Evolutionary conservation across 495 filamentous ascomycete genomes (phyloP), one percentile per base, ranked within the genome.

Genomic region (Aspergillus cavernicola): DNA sequence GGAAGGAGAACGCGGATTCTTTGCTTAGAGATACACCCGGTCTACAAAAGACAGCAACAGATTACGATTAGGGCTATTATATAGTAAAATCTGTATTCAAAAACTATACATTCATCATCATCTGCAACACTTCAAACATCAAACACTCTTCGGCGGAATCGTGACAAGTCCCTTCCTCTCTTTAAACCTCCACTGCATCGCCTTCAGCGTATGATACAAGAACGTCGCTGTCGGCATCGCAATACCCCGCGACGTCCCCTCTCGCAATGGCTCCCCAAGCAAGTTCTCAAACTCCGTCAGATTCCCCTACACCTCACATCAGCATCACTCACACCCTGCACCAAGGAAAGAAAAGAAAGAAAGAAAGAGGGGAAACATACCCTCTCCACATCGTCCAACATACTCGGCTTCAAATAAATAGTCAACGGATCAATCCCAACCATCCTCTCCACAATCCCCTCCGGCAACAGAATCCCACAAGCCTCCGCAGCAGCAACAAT

Each of bases 1-100:
- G 58, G 58, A 57, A 51, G 58, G 53, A 56, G 26, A 55, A 53
- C 44, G 24, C 24, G 46, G 22, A 0, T 6, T 68, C 16, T 48
- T 48, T 48, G 20, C 45, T n/a, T 48, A 43, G 24, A 11, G 10
- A 4, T 1, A 22, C 0, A 2, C 9, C 28, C n/a, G n/a, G n/a
- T n/a, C n/a, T n/a, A n/a, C n/a, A n/a, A n/a, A n/a, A n/a, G n/a
- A n/a, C n/a, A n/a, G n/a, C n/a, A n/a, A n/a, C n/a, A n/a, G n/a
- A n/a, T n/a, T n/a, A n/a, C n/a, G n/a, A n/a, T n/a, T n/a, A n/a
- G 6, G 5, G 5, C 40, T 43, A 23, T 6, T 3, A 3, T 38
- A 8, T 38, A 18, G 16, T 38, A 4, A 8, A 22, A 38, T 23
- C 37, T 20, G 7, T 19, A 22, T 16, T 18, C n/a, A n/a, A n/a